Percentiles rank a stretch among this genome's conserved stretches.
These are phyloP conservation scores for Papiliotrema flavescens DNA, from an alignment of 1,284 basidiomycete species.

Conservation along the genomic window DNA sequence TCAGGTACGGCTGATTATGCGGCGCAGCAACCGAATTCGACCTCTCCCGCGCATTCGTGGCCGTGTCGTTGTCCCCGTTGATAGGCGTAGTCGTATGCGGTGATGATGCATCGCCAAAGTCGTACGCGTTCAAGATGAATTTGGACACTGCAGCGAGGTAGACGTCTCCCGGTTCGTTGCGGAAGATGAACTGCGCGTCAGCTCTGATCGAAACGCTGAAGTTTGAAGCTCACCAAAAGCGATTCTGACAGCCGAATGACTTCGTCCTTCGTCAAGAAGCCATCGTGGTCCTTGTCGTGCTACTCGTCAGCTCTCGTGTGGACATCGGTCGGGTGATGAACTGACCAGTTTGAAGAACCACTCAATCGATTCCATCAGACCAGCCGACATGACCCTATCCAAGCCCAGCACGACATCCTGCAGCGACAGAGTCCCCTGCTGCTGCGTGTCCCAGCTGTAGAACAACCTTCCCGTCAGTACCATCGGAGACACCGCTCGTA, in stretches of 20 bases:
- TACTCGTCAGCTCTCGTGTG: slow-evolving; percentile 3
- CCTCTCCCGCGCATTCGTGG: slow-evolving; percentile 55
- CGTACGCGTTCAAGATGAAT: slow-evolving; percentile 95
- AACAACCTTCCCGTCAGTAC: slow-evolving; percentile 83
- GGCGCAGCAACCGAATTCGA: slow-evolving; percentile 41
- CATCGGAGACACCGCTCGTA: slow-evolving; percentile 56
- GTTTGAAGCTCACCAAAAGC: slow-evolving; percentile 67
- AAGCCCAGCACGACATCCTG: slow-evolving; percentile 88
- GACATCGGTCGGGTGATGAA: slow-evolving; percentile 2
- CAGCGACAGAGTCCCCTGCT: slow-evolving; percentile 75
- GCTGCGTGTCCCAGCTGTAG: slow-evolving; percentile 82
- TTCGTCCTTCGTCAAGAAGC: slow-evolving; percentile 91
- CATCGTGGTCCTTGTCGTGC: slow-evolving; percentile 94
- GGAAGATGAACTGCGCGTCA: slow-evolving; percentile 80
- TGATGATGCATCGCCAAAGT: slow-evolving; percentile 83
- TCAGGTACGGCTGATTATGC: slow-evolving; percentile 78
- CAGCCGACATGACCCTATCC: slow-evolving; percentile 89
- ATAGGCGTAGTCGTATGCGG: slow-evolving; percentile 49
- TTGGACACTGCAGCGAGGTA: slow-evolving; percentile 92
- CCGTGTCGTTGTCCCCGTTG: slow-evolving; percentile 48
- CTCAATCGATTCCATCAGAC: slow-evolving; percentile 95
- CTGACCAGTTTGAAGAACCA: slow-evolving; percentile 88
- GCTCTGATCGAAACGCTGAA: neutral
- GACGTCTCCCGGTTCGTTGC: slow-evolving; percentile 93
- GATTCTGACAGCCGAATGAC: slow-evolving; percentile 87